phyloP scores from a whole-genome alignment of 1,139 yeast genomes.

The Debaryomyces udenii region DNA sequence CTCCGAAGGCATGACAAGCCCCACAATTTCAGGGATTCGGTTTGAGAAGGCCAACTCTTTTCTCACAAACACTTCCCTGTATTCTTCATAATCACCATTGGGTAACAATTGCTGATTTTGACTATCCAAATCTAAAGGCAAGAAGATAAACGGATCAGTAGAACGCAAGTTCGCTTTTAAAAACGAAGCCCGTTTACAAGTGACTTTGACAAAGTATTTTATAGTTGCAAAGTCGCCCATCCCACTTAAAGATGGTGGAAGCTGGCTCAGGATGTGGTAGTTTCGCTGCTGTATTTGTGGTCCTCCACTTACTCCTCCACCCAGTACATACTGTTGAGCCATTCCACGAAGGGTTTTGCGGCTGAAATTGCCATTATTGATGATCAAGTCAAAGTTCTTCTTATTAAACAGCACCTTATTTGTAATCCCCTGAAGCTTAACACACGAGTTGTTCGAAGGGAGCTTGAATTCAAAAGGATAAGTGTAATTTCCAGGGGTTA shows the following conservation, averaged over 20 bases:
- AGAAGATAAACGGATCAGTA: conserved; percentile 52
- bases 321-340: conserved; percentile 22
- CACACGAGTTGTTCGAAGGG: conserved; percentile 56
- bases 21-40: conserved; percentile 49
- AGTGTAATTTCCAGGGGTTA: conserved; percentile 60
- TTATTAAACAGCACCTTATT: conserved; percentile 41
- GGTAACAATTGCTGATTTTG: conserved; percentile 27
- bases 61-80: conserved; percentile 44
- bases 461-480: conserved; percentile 61
- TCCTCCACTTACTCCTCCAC: conserved; percentile 1
- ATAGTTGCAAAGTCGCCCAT: conserved; percentile 50
- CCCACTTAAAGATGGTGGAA: conserved; percentile 62
- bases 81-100: conserved; percentile 30
- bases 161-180: conserved; percentile 53
- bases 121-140: conserved; percentile 52
- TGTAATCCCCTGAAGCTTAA: conserved; percentile 44
- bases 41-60: conserved; percentile 42
- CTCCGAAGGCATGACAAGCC: conserved; percentile 32
- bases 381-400: conserved; percentile 33
- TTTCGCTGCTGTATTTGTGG: conserved; percentile 14
- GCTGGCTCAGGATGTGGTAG: conserved; percentile 45
- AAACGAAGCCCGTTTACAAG: conserved; percentile 58
- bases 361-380: conserved; percentile 42
- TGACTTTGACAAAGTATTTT: conserved; percentile 59
- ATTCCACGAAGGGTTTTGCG: conserved; percentile 22